A percentile compares a stretch with the other conserved stretches of the same genome.
Conservation (phyloP, 495 filamentous ascomycete genomes). For the Aspergillus wentii region DNA sequence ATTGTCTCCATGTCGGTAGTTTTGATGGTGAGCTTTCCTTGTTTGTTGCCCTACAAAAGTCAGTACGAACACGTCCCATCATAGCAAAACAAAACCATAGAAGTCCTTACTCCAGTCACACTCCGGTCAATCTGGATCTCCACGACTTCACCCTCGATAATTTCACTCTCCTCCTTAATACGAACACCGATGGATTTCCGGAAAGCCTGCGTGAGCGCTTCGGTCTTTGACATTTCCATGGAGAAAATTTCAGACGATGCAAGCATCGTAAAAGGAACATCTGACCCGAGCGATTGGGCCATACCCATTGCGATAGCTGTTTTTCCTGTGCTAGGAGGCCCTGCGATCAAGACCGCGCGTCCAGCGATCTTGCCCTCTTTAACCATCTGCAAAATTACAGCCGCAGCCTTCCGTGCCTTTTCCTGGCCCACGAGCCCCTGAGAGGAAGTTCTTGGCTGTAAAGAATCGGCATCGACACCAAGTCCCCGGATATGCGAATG, state of each 20-base stretch:
- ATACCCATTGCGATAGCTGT: constrained; percentile 99
- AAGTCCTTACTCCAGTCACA: constrained; percentile 72
- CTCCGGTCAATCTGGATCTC: constrained; percentile 99
- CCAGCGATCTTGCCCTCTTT: constrained; percentile 98
- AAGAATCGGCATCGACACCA: constrained; percentile 85
- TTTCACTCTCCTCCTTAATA: constrained; percentile 97
- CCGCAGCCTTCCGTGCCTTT: constrained; percentile 92
- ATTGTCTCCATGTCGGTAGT: constrained; percentile 99
- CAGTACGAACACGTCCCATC: constrained; percentile 8
- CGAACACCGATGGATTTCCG: constrained; percentile 92
- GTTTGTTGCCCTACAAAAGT: constrained; percentile 68
- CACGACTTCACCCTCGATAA: constrained; percentile 98
- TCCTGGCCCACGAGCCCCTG: constrained; percentile 97
- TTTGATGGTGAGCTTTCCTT: constrained; percentile 98
- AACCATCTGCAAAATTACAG: constrained; percentile 95
- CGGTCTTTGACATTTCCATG: constrained; percentile 97
- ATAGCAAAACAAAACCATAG: not conserved
- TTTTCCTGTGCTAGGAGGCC: constrained; percentile 96
- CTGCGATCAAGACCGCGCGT: constrained; percentile 89
- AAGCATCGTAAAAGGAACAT: constrained; percentile 95
- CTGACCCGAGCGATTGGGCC: constrained; percentile 87
- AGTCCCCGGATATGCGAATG: constrained; percentile 97
- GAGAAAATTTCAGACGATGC: constrained; percentile 97
- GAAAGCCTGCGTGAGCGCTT: constrained; percentile 96
- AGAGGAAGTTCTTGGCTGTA: constrained; percentile 79